Percentiles rank a stretch among this genome's conserved stretches.
Evolutionary conservation across 2,329 filamentous ascomycete genomes (phyloP).

Genomic region (Colletotrichum tanaceti): DNA sequence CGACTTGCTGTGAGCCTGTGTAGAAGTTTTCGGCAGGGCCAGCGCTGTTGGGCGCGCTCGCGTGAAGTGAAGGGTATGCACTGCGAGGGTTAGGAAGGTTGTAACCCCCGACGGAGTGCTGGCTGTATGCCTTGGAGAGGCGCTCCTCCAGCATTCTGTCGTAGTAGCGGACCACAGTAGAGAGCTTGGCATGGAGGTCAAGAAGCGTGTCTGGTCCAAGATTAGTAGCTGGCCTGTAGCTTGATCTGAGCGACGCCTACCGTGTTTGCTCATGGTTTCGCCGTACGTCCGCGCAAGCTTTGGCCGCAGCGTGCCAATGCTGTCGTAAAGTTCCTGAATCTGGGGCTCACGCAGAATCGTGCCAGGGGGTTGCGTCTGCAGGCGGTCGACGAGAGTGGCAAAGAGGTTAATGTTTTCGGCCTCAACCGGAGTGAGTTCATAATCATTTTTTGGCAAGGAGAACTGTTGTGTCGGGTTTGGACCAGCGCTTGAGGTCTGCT

Average conservation of each 20-base stretch:
- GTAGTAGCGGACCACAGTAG: constrained; percentile 96
- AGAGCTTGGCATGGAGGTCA: constrained; percentile 93
- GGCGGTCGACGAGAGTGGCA: constrained; percentile 88
- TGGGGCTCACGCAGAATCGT: constrained; percentile 97
- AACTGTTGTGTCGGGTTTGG: constrained; percentile 63
- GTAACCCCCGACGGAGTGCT: constrained; percentile 78
- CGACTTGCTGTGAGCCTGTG: constrained; percentile 68
- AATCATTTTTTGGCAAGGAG: constrained; percentile 84
- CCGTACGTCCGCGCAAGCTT: constrained; percentile 96
- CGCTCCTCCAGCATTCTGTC: constrained; percentile 98
- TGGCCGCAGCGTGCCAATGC: constrained; percentile 90
- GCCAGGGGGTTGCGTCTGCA: constrained; percentile 94
- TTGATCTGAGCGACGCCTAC: constrained; percentile 59
- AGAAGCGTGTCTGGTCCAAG: constrained; percentile 79
- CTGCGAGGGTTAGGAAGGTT: constrained; percentile 64
- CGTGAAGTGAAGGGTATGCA: constrained; percentile 78
- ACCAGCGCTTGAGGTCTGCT: constrained; percentile 72
- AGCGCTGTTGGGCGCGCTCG: constrained; percentile 59
- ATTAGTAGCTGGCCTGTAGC: constrained; percentile 48
- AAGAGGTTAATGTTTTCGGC: constrained; percentile 98
- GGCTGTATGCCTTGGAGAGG: constrained; percentile 90
- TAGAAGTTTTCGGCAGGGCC: constrained; percentile 84
- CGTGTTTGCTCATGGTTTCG: constrained; percentile 99
- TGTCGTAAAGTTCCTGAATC: constrained; percentile 97
- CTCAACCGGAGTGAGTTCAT: constrained; percentile 92